Conservation (phyloP, 2,329 filamentous ascomycete species). For the Xylariaceae sp. region DNA sequence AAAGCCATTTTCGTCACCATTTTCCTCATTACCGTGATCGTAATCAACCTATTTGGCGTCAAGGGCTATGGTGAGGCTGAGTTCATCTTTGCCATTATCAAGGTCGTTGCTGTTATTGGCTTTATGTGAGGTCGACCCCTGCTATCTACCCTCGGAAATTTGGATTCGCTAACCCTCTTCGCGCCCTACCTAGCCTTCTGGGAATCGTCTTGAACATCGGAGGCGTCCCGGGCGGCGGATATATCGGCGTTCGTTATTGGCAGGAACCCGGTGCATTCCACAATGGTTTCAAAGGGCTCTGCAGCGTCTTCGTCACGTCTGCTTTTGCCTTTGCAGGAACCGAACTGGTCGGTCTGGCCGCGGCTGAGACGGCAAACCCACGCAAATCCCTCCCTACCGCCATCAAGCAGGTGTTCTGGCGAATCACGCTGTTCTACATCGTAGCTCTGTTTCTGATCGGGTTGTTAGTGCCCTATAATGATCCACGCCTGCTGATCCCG, state of each 20-base stretch:
- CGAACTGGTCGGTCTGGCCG: constrained; percentile 75
- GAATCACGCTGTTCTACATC: constrained; percentile 88
- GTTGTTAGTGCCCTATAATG: constrained; percentile 75
- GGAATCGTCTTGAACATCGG: constrained; percentile 86
- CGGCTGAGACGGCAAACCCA: constrained; percentile 78
- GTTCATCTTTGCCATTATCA: constrained; percentile 84
- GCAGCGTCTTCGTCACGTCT: constrained; percentile 75
- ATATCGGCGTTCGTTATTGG: constrained; percentile 83
- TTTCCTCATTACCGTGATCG: constrained; percentile 75
- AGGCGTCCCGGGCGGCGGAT: constrained; percentile 71
- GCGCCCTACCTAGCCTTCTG: constrained; percentile 65
- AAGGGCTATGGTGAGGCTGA: constrained; percentile 89
- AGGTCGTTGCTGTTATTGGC: constrained; percentile 81
- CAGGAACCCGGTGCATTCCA: constrained; percentile 78
- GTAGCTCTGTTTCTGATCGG: constrained; percentile 81
- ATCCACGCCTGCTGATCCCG: constrained; percentile 63
- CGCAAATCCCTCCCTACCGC: constrained; percentile 82
- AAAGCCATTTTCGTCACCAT: constrained; percentile 80
- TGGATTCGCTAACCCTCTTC: constrained; percentile 13
- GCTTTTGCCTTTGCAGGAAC: constrained; percentile 78
- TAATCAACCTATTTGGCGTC: constrained; percentile 86
- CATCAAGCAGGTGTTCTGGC: constrained; percentile 94
- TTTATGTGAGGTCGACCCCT: constrained; percentile 68
- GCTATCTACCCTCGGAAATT: background rate
- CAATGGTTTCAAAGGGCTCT: constrained; percentile 82